Evolutionary conservation across 805 yeast genomes (phyloP).

Genomic region (Myxozyma sirexii): DNA sequence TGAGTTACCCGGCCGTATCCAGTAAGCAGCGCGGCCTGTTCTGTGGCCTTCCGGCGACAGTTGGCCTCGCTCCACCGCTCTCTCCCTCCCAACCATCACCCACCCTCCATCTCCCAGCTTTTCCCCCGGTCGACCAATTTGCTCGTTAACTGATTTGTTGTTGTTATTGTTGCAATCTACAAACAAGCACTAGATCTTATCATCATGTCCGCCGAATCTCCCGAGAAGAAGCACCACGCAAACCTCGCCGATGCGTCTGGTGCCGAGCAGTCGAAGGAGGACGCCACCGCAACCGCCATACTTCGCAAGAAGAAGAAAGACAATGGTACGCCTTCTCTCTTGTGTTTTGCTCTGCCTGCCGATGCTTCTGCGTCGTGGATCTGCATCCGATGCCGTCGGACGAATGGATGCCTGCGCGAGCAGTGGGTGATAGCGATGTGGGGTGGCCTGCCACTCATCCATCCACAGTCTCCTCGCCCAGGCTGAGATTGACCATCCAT

Average conservation of each 20-base stretch:
- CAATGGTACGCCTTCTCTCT: constrained; percentile 51
- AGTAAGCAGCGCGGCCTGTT: constrained; percentile 1
- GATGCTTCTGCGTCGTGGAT: neutral
- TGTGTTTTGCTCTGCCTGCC: no score
- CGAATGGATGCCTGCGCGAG: neutral
- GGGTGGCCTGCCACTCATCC: neutral
- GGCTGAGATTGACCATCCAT: no score
- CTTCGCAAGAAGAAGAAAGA: constrained; percentile 97
- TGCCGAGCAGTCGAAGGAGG: constrained; percentile 56
- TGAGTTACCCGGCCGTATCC: constrained; percentile 2
- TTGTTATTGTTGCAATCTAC: neutral
- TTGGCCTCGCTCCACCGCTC: neutral
- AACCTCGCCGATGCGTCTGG: constrained; percentile 68
- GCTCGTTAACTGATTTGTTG: no score
- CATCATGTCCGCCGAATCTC: neutral
- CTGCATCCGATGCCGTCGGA: constrained; percentile 4
- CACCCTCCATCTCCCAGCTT: neutral
- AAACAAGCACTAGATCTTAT: no score
- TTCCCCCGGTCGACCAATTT: no score
- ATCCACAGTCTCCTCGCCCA: neutral
- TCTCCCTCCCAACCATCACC: neutral
- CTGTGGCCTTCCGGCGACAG: constrained; percentile 12
- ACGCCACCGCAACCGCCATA: constrained; percentile 93
- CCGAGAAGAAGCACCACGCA: constrained; percentile 41
- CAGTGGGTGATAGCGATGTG: neutral